A percentile compares a stretch with the other conserved stretches of the same genome.
Conservation (phyloP, 768 basidiomycete species). For the Trametes maxima region DNA sequence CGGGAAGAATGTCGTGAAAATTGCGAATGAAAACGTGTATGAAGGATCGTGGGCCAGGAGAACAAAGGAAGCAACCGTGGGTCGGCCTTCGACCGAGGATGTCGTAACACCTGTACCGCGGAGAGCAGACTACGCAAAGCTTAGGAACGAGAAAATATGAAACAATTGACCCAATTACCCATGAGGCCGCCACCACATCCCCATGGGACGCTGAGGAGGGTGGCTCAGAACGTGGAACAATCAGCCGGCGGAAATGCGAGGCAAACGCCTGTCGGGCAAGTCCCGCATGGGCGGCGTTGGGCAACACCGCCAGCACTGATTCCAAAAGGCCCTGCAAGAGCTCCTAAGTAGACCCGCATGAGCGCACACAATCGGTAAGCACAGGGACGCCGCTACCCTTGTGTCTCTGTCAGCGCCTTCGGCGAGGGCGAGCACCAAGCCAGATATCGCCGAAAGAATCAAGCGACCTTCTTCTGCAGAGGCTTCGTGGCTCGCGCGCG, state of each 20-base stretch:
- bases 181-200: slow-evolving; percentile 9
- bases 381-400: background rate
- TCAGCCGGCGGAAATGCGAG: slow-evolving; percentile 26
- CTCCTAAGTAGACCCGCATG: slow-evolving; percentile 4
- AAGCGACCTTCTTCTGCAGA: slow-evolving; percentile 4
- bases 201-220: background rate
- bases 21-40: slow-evolving; percentile 13
- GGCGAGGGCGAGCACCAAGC: background rate
- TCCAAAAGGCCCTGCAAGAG: slow-evolving; percentile 12
- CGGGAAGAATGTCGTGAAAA: slow-evolving; percentile 25
- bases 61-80: slow-evolving; percentile 26
- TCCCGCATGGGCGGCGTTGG: slow-evolving; percentile 6
- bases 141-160: background rate
- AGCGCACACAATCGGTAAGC: background rate
- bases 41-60: slow-evolving; percentile 30
- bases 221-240: slow-evolving; percentile 5
- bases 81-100: background rate
- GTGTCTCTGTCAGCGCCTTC: slow-evolving; percentile 5
- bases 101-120: slow-evolving; percentile 30
- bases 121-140: slow-evolving; percentile 13
- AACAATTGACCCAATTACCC: slow-evolving; percentile 8
- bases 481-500: slow-evolving; percentile 6
- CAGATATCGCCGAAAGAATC: slow-evolving; percentile 12
- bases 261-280: slow-evolving; percentile 25
- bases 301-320: slow-evolving; percentile 13